Base-by-base conservation (phyloP, 179 eudicot species). In the Actinidia chinensis region DNA sequence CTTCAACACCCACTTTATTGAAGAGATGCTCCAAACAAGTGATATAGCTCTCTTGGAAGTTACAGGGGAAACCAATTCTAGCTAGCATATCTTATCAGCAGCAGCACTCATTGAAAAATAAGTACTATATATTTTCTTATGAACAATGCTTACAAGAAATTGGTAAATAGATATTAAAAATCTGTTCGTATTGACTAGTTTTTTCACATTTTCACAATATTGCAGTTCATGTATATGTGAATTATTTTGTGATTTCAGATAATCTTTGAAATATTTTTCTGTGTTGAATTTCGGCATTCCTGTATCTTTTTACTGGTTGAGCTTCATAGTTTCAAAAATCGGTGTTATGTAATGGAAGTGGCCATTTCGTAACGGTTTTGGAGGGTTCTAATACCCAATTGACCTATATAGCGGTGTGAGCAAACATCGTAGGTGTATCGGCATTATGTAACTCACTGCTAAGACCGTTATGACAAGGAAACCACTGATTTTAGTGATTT, bases 101-200 rank as follows among this genome's bases (percentile, higher is more conserved):
- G 14, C 47, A 63, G 44, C n/a, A 25, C 25, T 28, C 36, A 28
- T 9, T 28, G 20, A 46, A 48, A 10, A 4, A 63, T 63, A 28
- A 17, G 10, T n/a, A n/a, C n/a, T 46, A 13, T 66, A 42, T 42
- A 42, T 15, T n/a, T 74, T 48, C 69, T 58, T 47, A 33, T 46
- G 60, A 63, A 50, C 33, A 76, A 51, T 76, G 79, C 51, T 52
- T 40, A 48, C 36, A 66, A 6, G 20, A 65, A 8, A 36, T 11
- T 65, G 18, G 28, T 51, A 28, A 51, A 40, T 43, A 36, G 0
- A 3, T 36, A 23, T 10, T 4, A 10, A 56, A 56, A 44, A 56
- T 20, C 6, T 0, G 8, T 23, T 13, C 48, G 56, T 40, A 42
- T 5, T 7, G 17, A 72, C 17, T 11, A 72, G 40, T 12, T 47